Evolutionary conservation across 495 filamentous ascomycete genomes (phyloP).

Genomic region (Xylaria castorea): DNA sequence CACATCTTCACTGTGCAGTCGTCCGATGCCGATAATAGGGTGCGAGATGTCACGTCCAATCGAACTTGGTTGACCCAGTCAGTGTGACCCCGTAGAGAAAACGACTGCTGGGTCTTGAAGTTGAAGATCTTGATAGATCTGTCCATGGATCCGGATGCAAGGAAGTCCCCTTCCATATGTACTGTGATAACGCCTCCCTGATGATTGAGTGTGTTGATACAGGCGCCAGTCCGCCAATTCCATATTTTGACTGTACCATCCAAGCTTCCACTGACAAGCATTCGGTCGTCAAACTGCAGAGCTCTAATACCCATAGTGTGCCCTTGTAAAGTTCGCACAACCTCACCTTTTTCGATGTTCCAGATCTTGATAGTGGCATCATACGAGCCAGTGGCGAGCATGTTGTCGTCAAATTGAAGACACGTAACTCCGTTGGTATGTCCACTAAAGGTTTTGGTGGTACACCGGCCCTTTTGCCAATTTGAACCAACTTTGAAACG

Average conservation of each 20-base stretch:
- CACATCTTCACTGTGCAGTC: constrained; percentile 92
- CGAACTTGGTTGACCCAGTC: constrained; percentile 96
- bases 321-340: constrained; percentile 80
- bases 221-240: constrained; percentile 95
- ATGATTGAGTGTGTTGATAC: constrained; percentile 81
- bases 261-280: constrained; percentile 83
- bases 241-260: constrained; percentile 85
- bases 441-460: constrained; percentile 79
- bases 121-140: constrained; percentile 93
- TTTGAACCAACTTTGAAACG: constrained; percentile 90
- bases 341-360: constrained; percentile 87
- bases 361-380: constrained; percentile 95
- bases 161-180: constrained; percentile 81
- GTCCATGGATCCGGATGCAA: constrained; percentile 89
- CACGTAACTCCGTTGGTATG: constrained; percentile 96
- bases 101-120: constrained; percentile 81
- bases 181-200: constrained; percentile 80
- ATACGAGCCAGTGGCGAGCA: constrained; percentile 93
- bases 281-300: constrained; percentile 91
- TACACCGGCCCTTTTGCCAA: constrained; percentile 93
- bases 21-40: constrained; percentile 90
- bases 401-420: constrained; percentile 92
- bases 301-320: constrained; percentile 84
- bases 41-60: constrained; percentile 79
- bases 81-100: constrained; percentile 78